Base-by-base conservation (phyloP, 2,329 filamentous ascomycete species). In the Diaporthe citriasiana region DNA sequence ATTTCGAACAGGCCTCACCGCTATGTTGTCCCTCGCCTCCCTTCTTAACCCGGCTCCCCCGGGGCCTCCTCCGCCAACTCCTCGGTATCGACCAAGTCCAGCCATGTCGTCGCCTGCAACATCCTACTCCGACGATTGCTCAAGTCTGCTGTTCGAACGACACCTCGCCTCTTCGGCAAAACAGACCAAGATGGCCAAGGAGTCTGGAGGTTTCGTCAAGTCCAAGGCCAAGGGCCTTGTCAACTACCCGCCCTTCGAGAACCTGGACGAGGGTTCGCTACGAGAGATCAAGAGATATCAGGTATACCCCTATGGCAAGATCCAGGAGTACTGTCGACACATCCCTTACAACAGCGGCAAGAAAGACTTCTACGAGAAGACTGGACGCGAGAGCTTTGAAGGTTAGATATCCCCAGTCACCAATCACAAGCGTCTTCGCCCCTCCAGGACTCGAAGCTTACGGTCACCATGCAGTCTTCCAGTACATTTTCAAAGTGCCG, bases 271-370 rank as follows among this genome's bases (percentile, higher is more conserved):
- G 33, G 81, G 85, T 30, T 86, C 93, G 22, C 83, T 87, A 13
- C 83, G 84, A 19, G 87, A 92, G 76, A 89, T 97, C 75, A 84
- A 85, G 51, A 86, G 85, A 51, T 96, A 93, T 79, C 85, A 89
- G 22, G 86, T 98, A 70, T 89, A 87, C 71, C 93, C 94, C 0
- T 86, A 92, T 77, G 90, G 90, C 2, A 85, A 87, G 75, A 94
- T 93, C 76, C 83, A 85, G 60, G 85, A 89, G 40, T 92, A 87
- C 75, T 89, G 90, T 77, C 88, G 92, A 69, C 95, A 96, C 79
- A 97, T 98, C 74, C 96, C 96, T 0, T 98, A 98, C 84, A 95
- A 95, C 80, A 98, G 95, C 81, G 94, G 95, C 77, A 98, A 98
- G 87, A 97, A 97, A 82, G 89, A 93, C 75, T 97, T 98, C 79